These are phyloP conservation scores for Prunus padus DNA, from an alignment of 306 rosid species.

Conservation along the genomic window DNA sequence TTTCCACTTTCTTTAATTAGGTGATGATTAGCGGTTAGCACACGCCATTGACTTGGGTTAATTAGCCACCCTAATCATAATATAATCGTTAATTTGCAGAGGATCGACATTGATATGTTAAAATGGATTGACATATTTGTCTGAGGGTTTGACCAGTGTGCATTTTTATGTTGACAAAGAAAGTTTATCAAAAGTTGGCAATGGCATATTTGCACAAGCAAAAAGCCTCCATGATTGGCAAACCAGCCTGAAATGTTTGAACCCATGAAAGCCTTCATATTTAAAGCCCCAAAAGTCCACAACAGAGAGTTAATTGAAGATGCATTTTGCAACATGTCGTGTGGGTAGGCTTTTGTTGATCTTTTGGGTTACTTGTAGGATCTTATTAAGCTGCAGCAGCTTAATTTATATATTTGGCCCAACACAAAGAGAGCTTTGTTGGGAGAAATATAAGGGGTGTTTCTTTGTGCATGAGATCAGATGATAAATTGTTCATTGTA, in stretches of 20 bases:
- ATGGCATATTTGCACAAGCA: too few relatives aligned
- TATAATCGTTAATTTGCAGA: background rate
- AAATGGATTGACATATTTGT: background rate
- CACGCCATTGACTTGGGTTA: background rate
- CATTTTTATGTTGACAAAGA: background rate
- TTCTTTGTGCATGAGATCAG: too few relatives aligned
- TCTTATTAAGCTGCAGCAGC: background rate
- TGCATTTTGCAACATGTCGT: too few relatives aligned
- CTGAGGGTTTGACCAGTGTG: background rate
- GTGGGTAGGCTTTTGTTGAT: background rate
- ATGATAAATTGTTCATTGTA: too few relatives aligned
- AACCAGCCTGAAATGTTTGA: too few relatives aligned
- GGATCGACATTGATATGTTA: background rate
- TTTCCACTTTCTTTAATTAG: constrained; percentile 6
- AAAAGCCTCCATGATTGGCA: too few relatives aligned
- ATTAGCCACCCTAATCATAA: background rate
- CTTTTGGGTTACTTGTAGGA: background rate
- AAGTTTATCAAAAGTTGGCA: background rate
- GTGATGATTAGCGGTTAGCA: constrained; percentile 5
- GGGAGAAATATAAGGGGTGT: too few relatives aligned
- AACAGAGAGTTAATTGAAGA: too few relatives aligned
- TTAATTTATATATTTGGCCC: too few relatives aligned
- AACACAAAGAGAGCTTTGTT: too few relatives aligned
- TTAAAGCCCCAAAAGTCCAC: too few relatives aligned
- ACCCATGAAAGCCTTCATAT: too few relatives aligned